phyloP scores from a whole-genome alignment of 2,329 filamentous ascomycete species.

The Calonectria pseudoturangicola region DNA sequence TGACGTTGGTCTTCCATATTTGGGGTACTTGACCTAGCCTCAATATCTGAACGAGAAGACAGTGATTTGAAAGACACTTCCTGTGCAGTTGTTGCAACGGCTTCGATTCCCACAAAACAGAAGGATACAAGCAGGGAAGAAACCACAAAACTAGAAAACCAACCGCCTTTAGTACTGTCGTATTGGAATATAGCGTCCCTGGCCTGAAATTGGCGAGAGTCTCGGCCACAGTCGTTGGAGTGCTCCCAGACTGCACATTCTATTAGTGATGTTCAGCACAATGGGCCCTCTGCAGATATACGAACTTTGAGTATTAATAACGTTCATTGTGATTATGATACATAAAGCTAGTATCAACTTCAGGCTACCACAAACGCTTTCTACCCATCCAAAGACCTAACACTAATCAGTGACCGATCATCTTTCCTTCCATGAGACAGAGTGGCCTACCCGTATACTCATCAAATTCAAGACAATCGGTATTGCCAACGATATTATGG shows the following conservation, averaged over 20 bases:
- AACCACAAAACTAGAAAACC: not conserved
- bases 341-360: not conserved
- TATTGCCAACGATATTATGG: not conserved
- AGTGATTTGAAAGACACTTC: not conserved
- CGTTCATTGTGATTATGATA: not conserved
- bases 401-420: not conserved
- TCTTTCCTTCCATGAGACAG: not conserved
- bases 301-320: not conserved
- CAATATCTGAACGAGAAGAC: too few species aligned
- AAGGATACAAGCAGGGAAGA: not conserved
- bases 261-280: not conserved
- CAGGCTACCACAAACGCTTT: not conserved
- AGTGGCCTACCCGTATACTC: not conserved
- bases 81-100: not conserved
- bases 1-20: not conserved
- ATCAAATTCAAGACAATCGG: not conserved
- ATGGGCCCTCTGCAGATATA: too few species aligned
- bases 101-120: conserved; percentile 8
- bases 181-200: not conserved
- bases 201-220: not conserved
- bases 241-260: not conserved
- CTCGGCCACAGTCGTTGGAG: too few species aligned
- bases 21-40: too few species aligned
- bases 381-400: not conserved
- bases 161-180: not conserved